Conservation (phyloP, 2,329 filamentous ascomycete genomes). For the Phialemonium atrogriseum region DNA sequence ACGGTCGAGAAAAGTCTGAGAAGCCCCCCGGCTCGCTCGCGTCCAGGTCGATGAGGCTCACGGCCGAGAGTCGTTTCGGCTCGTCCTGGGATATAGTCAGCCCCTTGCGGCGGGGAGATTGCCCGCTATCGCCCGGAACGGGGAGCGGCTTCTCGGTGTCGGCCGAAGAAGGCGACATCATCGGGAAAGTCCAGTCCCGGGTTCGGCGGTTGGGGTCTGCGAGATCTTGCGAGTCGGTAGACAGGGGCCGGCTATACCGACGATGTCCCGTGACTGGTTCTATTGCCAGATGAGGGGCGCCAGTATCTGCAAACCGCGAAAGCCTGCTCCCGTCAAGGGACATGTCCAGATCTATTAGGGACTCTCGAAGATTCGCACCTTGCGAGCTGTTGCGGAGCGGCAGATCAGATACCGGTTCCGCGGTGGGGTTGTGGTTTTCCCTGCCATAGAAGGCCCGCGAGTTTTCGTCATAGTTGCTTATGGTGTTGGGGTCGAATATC, state of each 20-base stretch:
- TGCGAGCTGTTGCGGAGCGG: slow-evolving; percentile 46
- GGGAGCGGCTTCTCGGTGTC: slow-evolving; percentile 28
- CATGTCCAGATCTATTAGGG: slow-evolving; percentile 53
- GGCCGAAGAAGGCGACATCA: slow-evolving; percentile 34
- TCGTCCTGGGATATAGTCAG: neutral
- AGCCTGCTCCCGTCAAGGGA: slow-evolving; percentile 44
- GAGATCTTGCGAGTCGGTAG: slow-evolving; percentile 46
- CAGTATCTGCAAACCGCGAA: too few relatives aligned
- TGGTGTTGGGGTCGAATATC: slow-evolving; percentile 54
- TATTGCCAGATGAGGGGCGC: slow-evolving; percentile 23
- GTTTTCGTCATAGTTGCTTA: slow-evolving; percentile 54
- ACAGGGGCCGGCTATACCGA: slow-evolving; percentile 34
- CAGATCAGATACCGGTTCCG: slow-evolving; percentile 50
- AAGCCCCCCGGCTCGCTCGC: slow-evolving; percentile 20
- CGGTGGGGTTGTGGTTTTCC: slow-evolving; percentile 13
- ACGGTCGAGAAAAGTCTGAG: slow-evolving; percentile 42
- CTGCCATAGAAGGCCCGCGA: slow-evolving; percentile 48
- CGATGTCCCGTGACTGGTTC: neutral
- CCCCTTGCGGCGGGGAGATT: slow-evolving; percentile 15
- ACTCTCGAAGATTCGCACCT: slow-evolving; percentile 43
- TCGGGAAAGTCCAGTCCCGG: slow-evolving; percentile 41
- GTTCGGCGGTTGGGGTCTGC: slow-evolving; percentile 24
- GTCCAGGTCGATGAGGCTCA: slow-evolving; percentile 23
- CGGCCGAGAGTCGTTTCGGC: slow-evolving; percentile 18
- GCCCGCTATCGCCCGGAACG: slow-evolving; percentile 24